Conservation (phyloP, 2,329 filamentous ascomycete genomes). For the Pseudogymnoascus sp. region DNA sequence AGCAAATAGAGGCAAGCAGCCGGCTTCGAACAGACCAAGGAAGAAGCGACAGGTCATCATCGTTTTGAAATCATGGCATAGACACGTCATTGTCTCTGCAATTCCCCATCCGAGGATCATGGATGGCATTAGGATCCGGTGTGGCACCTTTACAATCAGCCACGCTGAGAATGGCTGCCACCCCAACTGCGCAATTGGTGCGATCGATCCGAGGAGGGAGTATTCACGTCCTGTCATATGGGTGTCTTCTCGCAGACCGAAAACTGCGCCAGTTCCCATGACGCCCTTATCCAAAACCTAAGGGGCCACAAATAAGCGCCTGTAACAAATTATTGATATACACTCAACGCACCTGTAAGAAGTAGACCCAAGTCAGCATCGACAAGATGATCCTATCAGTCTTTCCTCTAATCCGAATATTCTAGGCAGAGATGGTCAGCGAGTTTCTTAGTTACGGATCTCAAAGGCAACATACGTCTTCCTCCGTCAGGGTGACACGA, state of each 20-base stretch:
- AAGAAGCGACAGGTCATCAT: slow-evolving; percentile 34
- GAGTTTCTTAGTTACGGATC: background rate
- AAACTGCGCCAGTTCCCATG: slow-evolving; percentile 35
- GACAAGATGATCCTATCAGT: slow-evolving; percentile 45
- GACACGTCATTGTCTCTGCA: slow-evolving; percentile 32
- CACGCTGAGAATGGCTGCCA: slow-evolving; percentile 49
- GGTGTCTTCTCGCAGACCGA: slow-evolving; percentile 41
- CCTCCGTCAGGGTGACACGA: slow-evolving; percentile 9
- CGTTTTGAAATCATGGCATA: slow-evolving; percentile 28
- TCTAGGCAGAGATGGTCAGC: slow-evolving; percentile 9
- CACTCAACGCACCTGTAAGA: slow-evolving; percentile 44
- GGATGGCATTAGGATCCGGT: slow-evolving; percentile 44
- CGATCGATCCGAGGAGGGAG: slow-evolving; percentile 54
- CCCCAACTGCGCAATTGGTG: slow-evolving; percentile 53
- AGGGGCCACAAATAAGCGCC: slow-evolving; percentile 24
- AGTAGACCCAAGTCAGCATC: slow-evolving; percentile 47
- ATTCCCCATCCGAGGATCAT: slow-evolving; percentile 49
- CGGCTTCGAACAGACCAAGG: slow-evolving; percentile 32
- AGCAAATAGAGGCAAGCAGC: slow-evolving; percentile 38
- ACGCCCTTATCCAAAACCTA: slow-evolving; percentile 12
- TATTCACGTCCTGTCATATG: slow-evolving; percentile 40
- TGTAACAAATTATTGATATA: slow-evolving; percentile 22
- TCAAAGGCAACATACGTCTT: slow-evolving; percentile 7
- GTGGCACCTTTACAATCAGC: slow-evolving; percentile 45
- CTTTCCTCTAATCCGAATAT: slow-evolving; percentile 16